A percentile compares a stretch with the other conserved stretches of the same genome.
These are phyloP conservation scores for Lonicera japonica DNA, from an alignment of 129 eudicot genomes.

Conservation along the genomic window DNA sequence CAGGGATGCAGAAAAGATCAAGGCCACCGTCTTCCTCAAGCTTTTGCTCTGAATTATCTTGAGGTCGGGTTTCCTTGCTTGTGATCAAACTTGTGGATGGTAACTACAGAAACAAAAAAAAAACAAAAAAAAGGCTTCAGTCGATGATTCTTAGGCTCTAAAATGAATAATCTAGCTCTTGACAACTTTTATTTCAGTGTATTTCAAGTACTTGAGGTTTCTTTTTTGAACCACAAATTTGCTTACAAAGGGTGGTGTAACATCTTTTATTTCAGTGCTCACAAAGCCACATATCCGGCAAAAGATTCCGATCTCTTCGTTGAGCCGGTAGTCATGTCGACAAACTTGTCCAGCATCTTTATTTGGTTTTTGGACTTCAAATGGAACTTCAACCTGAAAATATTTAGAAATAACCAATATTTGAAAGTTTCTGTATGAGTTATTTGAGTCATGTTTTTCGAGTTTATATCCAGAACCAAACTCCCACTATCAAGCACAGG, in stretches of 20 bases:
- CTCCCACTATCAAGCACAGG: no score
- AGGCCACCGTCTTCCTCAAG: slow-evolving; percentile 38
- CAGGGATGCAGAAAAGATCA: slow-evolving; percentile 48
- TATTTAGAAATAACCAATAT: background rate
- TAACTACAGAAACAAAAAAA: slow-evolving; percentile 33
- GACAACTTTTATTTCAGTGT: background rate
- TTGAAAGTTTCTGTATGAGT: background rate
- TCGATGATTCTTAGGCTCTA: background rate
- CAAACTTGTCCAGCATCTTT: slow-evolving; percentile 35
- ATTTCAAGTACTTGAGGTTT: background rate
- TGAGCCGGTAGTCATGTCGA: slow-evolving; percentile 67
- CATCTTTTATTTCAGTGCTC: slow-evolving; percentile 78
- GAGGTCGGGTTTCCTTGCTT: slow-evolving; percentile 45
- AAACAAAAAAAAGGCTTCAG: background rate
- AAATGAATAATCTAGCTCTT: no score
- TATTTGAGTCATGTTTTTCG: background rate
- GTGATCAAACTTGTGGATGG: slow-evolving; percentile 36
- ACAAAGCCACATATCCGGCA: slow-evolving; percentile 79
- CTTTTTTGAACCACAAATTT: background rate
- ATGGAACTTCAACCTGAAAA: slow-evolving; percentile 41
- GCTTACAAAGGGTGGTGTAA: slow-evolving; percentile 82
- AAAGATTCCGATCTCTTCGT: slow-evolving; percentile 78
- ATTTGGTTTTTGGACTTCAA: slow-evolving; percentile 21
- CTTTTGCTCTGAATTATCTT: slow-evolving; percentile 42
- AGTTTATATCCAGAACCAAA: background rate